These are phyloP conservation scores for Phytophthora sp. DNA, from an alignment of 352 stramenopile species.

Conservation along the genomic window DNA sequence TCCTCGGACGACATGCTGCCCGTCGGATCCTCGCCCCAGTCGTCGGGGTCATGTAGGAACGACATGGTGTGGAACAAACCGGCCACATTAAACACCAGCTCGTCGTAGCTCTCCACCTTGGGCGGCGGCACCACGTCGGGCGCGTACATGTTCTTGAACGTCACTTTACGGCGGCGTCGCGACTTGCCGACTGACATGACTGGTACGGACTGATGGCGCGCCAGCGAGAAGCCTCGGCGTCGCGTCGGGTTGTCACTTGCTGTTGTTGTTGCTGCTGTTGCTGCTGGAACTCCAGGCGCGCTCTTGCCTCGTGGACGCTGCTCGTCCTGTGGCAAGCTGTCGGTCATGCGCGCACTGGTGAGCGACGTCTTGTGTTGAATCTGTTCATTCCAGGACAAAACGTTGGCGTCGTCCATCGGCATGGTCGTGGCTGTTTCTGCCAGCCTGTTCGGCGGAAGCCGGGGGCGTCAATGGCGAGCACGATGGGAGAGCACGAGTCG, in stretches of 20 bases:
- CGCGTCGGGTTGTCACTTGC: not conserved
- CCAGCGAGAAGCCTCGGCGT: constrained; percentile 32
- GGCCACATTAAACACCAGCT: constrained; percentile 64
- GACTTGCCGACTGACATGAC: constrained; percentile 32
- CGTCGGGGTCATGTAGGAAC: constrained; percentile 56
- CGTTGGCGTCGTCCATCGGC: constrained; percentile 28
- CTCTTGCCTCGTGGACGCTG: constrained; percentile 30
- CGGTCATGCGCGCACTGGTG: constrained; percentile 2
- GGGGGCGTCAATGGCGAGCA: constrained; percentile 7
- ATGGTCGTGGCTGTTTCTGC: constrained; percentile 9
- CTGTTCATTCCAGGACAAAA: constrained; percentile 36
- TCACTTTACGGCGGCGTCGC: constrained; percentile 44
- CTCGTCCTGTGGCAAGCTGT: constrained; percentile 1
- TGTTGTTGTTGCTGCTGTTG: not conserved
- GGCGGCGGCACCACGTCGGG: constrained; percentile 45
- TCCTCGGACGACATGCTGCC: constrained; percentile 31
- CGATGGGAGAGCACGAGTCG: not conserved
- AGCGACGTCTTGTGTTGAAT: constrained; percentile 38
- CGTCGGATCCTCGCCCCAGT: constrained; percentile 37
- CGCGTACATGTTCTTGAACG: constrained; percentile 55
- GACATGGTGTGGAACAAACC: constrained; percentile 63
- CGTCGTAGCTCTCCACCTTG: constrained; percentile 56
- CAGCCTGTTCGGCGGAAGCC: constrained; percentile 28
- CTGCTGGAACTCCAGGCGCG: constrained; percentile 3
- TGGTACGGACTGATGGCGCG: constrained; percentile 23